Evolutionary conservation across 495 filamentous ascomycete species (phyloP).

Genomic region (Daldinia caldariorum): DNA sequence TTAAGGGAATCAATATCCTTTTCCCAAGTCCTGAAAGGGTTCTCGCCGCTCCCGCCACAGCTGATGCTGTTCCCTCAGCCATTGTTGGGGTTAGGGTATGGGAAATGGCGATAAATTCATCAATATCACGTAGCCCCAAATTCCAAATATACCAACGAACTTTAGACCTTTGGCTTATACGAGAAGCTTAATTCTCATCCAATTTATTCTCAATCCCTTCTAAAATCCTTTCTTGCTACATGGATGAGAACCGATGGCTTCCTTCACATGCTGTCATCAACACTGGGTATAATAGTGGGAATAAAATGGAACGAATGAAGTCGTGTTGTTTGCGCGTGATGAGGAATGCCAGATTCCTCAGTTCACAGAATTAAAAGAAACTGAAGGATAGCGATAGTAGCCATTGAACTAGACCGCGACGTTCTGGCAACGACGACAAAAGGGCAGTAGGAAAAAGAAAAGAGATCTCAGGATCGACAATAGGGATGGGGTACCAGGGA

Average conservation of each 20-base stretch:
- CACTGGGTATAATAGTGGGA: constrained; percentile 16
- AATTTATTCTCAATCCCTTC: constrained; percentile 10
- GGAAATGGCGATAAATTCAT: constrained; percentile 9
- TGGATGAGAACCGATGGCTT: constrained; percentile 9
- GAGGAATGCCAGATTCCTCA: constrained; percentile 61
- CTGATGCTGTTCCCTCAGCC: constrained; percentile 19
- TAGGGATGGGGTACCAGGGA: constrained; percentile 35
- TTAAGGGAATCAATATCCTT: constrained; percentile 78
- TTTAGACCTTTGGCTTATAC: constrained; percentile 13
- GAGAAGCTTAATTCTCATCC: constrained; percentile 3
- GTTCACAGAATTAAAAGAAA: constrained; percentile 48
- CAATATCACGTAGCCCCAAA: constrained; percentile 14
- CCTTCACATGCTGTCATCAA: constrained; percentile 14
- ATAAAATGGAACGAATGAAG: constrained; percentile 36
- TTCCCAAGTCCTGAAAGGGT: constrained; percentile 64
- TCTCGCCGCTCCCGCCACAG: constrained; percentile 43
- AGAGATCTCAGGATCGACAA: constrained; percentile 31
- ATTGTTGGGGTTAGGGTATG: constrained; percentile 19
- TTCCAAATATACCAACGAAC: constrained; percentile 21
- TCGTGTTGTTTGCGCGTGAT: constrained; percentile 25
- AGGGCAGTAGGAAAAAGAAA: constrained; percentile 19
- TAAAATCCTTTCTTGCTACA: constrained; percentile 25
- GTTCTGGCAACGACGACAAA: constrained; percentile 28
- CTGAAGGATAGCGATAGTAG: constrained; percentile 40
- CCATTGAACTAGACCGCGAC: constrained; percentile 44